Percentiles rank a stretch among this genome's conserved stretches.
These are phyloP conservation scores for Hypoxylon perforatum DNA, from an alignment of 495 filamentous ascomycete genomes.

Conservation along the genomic window DNA sequence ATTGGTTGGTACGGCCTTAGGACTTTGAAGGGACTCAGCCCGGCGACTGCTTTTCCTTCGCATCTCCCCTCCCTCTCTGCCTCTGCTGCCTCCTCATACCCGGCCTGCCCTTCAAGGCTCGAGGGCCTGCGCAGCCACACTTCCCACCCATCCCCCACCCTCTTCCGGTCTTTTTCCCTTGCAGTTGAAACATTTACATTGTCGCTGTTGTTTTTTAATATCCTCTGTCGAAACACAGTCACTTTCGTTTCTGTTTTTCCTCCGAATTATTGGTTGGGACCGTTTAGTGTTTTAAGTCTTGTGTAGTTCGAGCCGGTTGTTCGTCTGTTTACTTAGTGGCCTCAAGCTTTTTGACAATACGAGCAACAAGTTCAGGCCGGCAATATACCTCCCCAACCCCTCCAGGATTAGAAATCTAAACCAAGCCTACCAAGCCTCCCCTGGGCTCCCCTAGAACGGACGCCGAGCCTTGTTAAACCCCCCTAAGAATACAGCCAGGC, in stretches of 20 bases:
- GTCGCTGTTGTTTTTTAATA: slow-evolving; percentile 11
- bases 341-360: background rate
- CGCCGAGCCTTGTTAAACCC: slow-evolving; percentile 18
- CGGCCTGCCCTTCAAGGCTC: slow-evolving; percentile 1
- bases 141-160: background rate
- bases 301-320: background rate
- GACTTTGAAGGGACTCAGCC: slow-evolving; percentile 7
- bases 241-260: slow-evolving; percentile 12
- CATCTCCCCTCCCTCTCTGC: background rate
- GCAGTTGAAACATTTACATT: slow-evolving; percentile 35
- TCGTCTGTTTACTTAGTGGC: no score
- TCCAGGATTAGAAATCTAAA: slow-evolving; percentile 23
- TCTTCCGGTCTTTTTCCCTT: background rate
- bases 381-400: slow-evolving; percentile 11
- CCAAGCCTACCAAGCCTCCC: no score
- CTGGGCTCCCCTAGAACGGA: slow-evolving; percentile 7
- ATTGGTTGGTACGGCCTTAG: slow-evolving; percentile 18
- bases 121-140: slow-evolving; percentile 33
- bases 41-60: background rate
- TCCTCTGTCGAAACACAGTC: no score
- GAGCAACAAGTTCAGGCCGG: slow-evolving; percentile 11
- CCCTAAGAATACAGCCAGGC: slow-evolving; percentile 3
- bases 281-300: slow-evolving; percentile 9
- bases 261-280: slow-evolving; percentile 22
- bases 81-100: slow-evolving; percentile 15